Evolutionary conservation across 116 monocot genomes (phyloP), one percentile per base, ranked within the genome.

Genomic region (Cymodocea nodosa): DNA sequence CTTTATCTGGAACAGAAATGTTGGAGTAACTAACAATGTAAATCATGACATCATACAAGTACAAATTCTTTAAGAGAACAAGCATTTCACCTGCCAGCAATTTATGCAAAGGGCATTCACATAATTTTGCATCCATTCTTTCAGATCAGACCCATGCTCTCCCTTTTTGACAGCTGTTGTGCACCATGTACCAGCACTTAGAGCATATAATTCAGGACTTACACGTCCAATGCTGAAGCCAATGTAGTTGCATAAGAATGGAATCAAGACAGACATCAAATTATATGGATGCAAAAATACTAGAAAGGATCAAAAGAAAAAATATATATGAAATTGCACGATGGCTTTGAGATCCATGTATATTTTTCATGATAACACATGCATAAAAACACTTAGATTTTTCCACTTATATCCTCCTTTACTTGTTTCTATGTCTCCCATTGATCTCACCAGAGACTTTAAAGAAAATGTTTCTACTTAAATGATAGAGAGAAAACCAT

Each of bases 181-280:
- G 34, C 84, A 76, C 85, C 85, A 98, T 30, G 92, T 84, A 54
- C 86, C 80, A 65, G 78, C 81, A 80, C 71, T 83, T 68, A 98
- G 69, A 61, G 98, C 92, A 84, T 92, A 98, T 12, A 98, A 60
- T 63, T 89, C 92, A 63, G 74, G 75, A 76, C 92, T 92, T 23
- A 98, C 86, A 71, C 73, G 84, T 14, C 97, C 64, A 64, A 53
- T 52, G 52, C 66, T 52, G 66, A 35, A 63, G 6, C 17, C n/a
- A 63, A 63, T 17, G 34, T 51, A 64, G 22, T 44, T 49, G 23
- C 50, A 44, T 64, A 18, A 64, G 14, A 12, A 60, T 10, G 34
- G 23, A 35, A 23, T 12, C 2, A 13, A 11, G 35, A 9, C 60
- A 34, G 15, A 15, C 15, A 34, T 25, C 3, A 60, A 39, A 15